These are phyloP conservation scores for Arthroderma uncinatum DNA, from an alignment of 2,329 filamentous ascomycete genomes.

Conservation along the genomic window DNA sequence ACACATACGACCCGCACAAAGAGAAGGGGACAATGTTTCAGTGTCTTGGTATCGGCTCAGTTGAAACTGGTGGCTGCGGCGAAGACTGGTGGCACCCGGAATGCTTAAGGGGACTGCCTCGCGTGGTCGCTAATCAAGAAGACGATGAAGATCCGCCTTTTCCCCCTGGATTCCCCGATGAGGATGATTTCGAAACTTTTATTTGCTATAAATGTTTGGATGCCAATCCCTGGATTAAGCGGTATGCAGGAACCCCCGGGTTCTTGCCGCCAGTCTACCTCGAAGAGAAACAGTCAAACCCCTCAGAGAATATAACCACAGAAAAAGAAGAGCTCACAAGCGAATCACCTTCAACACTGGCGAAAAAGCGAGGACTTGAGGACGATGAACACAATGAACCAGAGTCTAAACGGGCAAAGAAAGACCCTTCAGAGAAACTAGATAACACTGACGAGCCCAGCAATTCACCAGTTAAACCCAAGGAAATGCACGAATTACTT, in stretches of 20 bases:
- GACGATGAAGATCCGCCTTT: constrained; percentile 50
- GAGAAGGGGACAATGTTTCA: constrained; percentile 99
- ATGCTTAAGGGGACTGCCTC: constrained; percentile 70
- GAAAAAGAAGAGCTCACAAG: constrained; percentile 8
- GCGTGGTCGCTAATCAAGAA: constrained; percentile 35
- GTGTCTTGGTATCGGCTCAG: constrained; percentile 71
- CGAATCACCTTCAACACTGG: constrained; percentile 17
- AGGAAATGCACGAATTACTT: constrained; percentile 53
- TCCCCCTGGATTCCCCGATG: constrained; percentile 74
- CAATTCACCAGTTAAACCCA: constrained; percentile 17
- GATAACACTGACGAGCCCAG: not conserved
- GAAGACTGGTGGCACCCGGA: constrained; percentile 98
- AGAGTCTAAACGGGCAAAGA: constrained; percentile 45
- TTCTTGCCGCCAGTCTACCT: constrained; percentile 64
- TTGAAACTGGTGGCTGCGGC: constrained; percentile 76
- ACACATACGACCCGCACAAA: constrained; percentile 75
- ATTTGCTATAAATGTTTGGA: constrained; percentile 91
- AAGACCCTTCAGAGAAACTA: constrained; percentile 18
- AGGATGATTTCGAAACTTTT: constrained; percentile 81
- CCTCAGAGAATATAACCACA: not conserved
- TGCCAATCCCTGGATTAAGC: constrained; percentile 81
- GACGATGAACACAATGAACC: constrained; percentile 34
- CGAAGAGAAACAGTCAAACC: not conserved
- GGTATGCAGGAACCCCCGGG: constrained; percentile 66
- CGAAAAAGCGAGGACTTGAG: constrained; percentile 57